These are phyloP conservation scores for Ganoderma lucidum DNA, from an alignment of 1,284 basidiomycete genomes.

Conservation along the genomic window DNA sequence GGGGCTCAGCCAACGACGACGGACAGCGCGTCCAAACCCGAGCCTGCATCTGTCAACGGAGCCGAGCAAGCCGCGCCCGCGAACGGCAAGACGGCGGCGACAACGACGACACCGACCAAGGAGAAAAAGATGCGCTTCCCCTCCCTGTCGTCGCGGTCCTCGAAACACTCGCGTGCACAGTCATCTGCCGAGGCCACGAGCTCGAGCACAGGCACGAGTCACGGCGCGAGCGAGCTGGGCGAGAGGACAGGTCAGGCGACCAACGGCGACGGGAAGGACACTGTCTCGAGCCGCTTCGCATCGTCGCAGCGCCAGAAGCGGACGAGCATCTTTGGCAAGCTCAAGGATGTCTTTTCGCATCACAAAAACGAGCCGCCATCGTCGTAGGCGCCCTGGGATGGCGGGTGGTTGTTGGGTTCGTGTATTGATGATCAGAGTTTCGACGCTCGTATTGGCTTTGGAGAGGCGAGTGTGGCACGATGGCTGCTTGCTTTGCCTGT, in stretches of 20 bases:
- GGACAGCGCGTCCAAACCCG: conserved; percentile 11
- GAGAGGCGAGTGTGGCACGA: conserved; percentile 3
- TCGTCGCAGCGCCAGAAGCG: conserved; percentile 38
- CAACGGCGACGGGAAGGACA: conserved; percentile 24
- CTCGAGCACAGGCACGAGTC: not conserved
- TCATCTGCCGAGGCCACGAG: conserved; percentile 25
- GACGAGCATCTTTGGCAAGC: conserved; percentile 41
- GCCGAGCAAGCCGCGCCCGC: conserved; percentile 30
- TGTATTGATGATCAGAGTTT: not conserved
- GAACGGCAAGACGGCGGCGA: conserved; percentile 15
- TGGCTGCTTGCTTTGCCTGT: conserved; percentile 4
- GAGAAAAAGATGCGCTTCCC: conserved; percentile 43
- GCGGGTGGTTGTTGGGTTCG: not conserved
- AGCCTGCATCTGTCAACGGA: conserved; percentile 13
- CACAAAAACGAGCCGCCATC: conserved; percentile 25
- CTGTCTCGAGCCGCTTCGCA: conserved; percentile 28
- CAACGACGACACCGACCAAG: conserved; percentile 30
- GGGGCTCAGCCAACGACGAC: conserved; percentile 14
- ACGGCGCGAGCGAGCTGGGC: conserved; percentile 32
- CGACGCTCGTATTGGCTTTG: not conserved
- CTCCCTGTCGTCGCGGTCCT: conserved; percentile 37
- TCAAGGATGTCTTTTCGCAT: conserved; percentile 41
- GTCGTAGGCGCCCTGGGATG: conserved; percentile 6
- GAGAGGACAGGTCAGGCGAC: conserved; percentile 22
- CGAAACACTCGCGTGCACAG: conserved; percentile 36